Conservation (phyloP, 345 rosid species). For the Camelina laxa region DNA sequence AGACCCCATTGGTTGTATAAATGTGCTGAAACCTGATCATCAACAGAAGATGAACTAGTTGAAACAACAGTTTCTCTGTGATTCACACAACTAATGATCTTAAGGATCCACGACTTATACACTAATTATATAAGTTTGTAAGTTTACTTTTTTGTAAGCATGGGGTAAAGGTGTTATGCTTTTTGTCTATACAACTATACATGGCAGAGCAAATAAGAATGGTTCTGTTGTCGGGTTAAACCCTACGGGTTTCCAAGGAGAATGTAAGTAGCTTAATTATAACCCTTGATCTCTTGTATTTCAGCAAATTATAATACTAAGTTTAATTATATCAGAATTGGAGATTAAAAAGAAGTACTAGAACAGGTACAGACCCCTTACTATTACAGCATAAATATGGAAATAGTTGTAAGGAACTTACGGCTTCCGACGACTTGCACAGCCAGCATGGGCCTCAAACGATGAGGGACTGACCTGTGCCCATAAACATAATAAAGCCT, state of each 20-base stretch:
- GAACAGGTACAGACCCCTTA: neutral
- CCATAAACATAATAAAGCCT: slow-evolving; percentile 35
- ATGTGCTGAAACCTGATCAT: slow-evolving; percentile 79
- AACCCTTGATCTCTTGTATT: slow-evolving; percentile 15
- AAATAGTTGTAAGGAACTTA: slow-evolving; percentile 50
- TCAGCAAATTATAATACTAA: neutral
- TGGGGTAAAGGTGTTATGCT: neutral
- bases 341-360: neutral
- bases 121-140: neutral
- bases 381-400: neutral
- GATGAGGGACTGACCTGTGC: slow-evolving; percentile 86
- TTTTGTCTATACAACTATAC: slow-evolving; percentile 9
- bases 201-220: slow-evolving; percentile 5
- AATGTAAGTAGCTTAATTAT: slow-evolving; percentile 20
- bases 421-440: slow-evolving; percentile 91
- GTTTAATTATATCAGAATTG: slow-evolving; percentile 7
- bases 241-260: slow-evolving; percentile 5
- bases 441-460: slow-evolving; percentile 99
- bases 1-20: slow-evolving; percentile 96
- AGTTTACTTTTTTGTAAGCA: slow-evolving; percentile 1
- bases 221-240: neutral
- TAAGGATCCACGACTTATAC: neutral
- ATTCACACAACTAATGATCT: slow-evolving; percentile 1
- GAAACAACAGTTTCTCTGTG: neutral
- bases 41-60: slow-evolving; percentile 17